These are phyloP conservation scores for Phyllosticta citrichinensis DNA, from an alignment of 2,329 filamentous ascomycete species.

Conservation along the genomic window DNA sequence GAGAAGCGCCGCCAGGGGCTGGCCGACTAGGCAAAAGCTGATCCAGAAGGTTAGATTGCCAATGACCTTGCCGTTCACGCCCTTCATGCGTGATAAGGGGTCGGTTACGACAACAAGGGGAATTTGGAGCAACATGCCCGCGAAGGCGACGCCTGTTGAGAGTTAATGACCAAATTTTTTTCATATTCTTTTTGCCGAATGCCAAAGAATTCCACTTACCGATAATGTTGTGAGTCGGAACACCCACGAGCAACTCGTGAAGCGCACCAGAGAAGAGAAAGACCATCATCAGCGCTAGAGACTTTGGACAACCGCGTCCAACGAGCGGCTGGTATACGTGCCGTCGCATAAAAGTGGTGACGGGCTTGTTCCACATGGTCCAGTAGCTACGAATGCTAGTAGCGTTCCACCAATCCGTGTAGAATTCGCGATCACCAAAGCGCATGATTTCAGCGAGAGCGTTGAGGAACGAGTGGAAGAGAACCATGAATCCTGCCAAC, in stretches of 20 bases:
- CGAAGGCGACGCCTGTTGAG: constrained; percentile 70
- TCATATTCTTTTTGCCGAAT: not conserved
- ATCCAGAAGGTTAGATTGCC: constrained; percentile 97
- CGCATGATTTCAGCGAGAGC: constrained; percentile 79
- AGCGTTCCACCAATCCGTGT: constrained; percentile 93
- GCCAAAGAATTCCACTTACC: constrained; percentile 38
- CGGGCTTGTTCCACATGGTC: constrained; percentile 95
- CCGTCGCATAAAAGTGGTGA: constrained; percentile 91
- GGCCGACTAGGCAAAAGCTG: constrained; percentile 88
- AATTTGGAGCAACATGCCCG: constrained; percentile 88
- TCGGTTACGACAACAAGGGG: constrained; percentile 77
- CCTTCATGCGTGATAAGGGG: constrained; percentile 67
- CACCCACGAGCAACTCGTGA: constrained; percentile 85
- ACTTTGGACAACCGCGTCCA: constrained; percentile 67
- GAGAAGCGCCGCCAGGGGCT: constrained; percentile 81
- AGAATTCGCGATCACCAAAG: constrained; percentile 91
- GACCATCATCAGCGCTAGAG: constrained; percentile 64
- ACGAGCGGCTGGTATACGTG: constrained; percentile 87
- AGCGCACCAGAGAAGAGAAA: constrained; percentile 82
- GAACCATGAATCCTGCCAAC: constrained; percentile 92
- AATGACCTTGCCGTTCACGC: constrained; percentile 64
- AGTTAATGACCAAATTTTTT: constrained; percentile 7
- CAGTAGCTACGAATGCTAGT: constrained; percentile 77
- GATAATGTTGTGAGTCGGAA: constrained; percentile 89
- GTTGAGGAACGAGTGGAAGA: constrained; percentile 91